Evolutionary conservation across 2,329 filamentous ascomycete genomes (phyloP).

Genomic region (Penicillium sp.): DNA sequence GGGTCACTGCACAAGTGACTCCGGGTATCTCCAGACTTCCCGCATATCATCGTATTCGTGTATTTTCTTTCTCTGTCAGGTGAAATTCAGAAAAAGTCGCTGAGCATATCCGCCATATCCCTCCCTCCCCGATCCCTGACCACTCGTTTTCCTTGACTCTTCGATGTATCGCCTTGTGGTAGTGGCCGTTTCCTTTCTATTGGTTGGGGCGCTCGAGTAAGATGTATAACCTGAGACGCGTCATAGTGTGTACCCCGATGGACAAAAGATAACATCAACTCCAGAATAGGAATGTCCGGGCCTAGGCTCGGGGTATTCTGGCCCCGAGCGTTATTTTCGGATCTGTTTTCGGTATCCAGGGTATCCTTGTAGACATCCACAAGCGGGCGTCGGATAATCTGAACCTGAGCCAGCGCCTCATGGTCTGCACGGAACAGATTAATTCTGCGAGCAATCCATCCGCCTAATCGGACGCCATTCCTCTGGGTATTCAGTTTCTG

Average conservation of each 20-base stretch:
- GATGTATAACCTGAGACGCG: background rate
- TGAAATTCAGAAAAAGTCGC: slow-evolving; percentile 28
- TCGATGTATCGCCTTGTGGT: background rate
- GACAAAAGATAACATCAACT: background rate
- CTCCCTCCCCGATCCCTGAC: slow-evolving; percentile 27
- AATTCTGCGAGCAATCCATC: slow-evolving; percentile 1
- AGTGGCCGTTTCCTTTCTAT: slow-evolving; percentile 5
- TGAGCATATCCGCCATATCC: slow-evolving; percentile 30
- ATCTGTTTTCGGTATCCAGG: background rate
- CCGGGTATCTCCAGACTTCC: background rate
- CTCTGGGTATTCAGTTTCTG: background rate
- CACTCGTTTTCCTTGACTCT: slow-evolving; percentile 11
- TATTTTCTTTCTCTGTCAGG: background rate
- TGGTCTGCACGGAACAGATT: background rate
- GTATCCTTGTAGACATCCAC: no score
- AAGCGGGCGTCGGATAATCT: no score
- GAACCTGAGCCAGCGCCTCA: no score
- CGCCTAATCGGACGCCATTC: background rate
- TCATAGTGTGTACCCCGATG: no score
- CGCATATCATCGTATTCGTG: background rate
- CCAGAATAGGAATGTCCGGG: background rate
- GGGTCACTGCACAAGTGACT: background rate
- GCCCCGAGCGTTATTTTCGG: background rate
- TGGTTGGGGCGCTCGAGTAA: slow-evolving; percentile 1
- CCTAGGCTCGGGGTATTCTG: background rate